Percentiles rank a stretch among this genome's conserved stretches.
These are phyloP conservation scores for Aspergillus sp. DNA, from an alignment of 2,329 filamentous ascomycete genomes.

Conservation along the genomic window DNA sequence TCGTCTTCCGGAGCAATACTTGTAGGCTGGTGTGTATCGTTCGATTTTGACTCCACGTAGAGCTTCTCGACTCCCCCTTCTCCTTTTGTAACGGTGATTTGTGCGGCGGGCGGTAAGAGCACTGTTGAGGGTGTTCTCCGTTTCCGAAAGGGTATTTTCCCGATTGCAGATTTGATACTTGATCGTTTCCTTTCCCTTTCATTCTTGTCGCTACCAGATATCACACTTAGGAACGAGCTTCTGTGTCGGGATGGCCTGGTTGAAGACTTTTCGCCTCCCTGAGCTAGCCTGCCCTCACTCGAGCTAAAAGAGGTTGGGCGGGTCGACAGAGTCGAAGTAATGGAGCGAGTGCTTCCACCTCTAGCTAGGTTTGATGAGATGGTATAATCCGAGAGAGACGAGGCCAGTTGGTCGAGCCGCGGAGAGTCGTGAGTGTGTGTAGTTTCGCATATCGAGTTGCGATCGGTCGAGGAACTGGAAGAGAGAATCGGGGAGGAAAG, in stretches of 20 bases:
- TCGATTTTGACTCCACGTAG: constrained; percentile 27
- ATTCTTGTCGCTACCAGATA: constrained; percentile 27
- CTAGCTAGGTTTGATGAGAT: constrained; percentile 29
- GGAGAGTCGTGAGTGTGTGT: constrained; percentile 24
- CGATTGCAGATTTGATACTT: constrained; percentile 36
- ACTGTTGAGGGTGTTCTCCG: constrained; percentile 30
- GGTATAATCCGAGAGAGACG: constrained; percentile 34
- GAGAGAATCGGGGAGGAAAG: constrained; percentile 34
- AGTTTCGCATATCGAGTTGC: constrained; percentile 30
- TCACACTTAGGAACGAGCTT: constrained; percentile 29
- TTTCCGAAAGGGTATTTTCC: constrained; percentile 37
- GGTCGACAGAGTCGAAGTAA: constrained; percentile 37
- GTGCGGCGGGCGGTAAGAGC: constrained; percentile 28
- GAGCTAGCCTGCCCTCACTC: constrained; percentile 29
- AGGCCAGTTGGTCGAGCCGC: constrained; percentile 30
- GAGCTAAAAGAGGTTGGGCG: constrained; percentile 41
- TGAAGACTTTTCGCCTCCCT: constrained; percentile 17
- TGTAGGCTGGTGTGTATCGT: background rate
- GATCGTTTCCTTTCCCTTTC: constrained; percentile 31
- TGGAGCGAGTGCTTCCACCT: constrained; percentile 36
- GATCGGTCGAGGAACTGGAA: constrained; percentile 33
- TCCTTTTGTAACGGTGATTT: constrained; percentile 26
- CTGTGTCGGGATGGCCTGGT: constrained; percentile 19
- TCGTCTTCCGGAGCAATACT: constrained; percentile 14
- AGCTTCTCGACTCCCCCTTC: constrained; percentile 35